Base-by-base conservation (phyloP, 139 green algal genomes). In the Parachlorella kessleri region DNA sequence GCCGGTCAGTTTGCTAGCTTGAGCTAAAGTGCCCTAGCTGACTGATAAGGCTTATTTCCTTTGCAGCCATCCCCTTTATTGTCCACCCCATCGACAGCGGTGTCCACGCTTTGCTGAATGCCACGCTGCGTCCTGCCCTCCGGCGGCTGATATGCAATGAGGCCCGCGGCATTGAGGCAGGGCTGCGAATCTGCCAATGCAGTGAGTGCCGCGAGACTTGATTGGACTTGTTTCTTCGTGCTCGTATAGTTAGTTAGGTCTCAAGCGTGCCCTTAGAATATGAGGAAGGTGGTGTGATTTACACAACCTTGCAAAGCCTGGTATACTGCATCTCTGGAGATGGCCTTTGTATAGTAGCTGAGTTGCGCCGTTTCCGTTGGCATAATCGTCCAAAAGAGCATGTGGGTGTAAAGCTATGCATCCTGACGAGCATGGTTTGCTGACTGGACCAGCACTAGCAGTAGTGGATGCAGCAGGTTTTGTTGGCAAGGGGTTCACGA, bases 71-170 rank as follows among this genome's bases (percentile, higher is more conserved):
- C 77, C 90, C 90, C 28, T 90, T 93, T 80, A 94, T 94, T 48
- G 90, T 94, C 30, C 90, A 94, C 69, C 90, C 90, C 32, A 94
- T 94, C 36, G 90, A 94, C 83, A 78, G 83, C 35, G 78, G 55
- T 28, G 88, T 94, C 30, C 90, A 94, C 76, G 85, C 80, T 33
- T 55, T 93, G 42, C 82, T 94, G 70, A 92, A 94, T 65, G 63
- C 82, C 32, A 90, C 79, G 54, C 80, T 94, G 70, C 80, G 90
- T 9, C 89, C 89, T 35, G 70, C 79, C 30, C 66, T 93, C 67
- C 78, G 81, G 54, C 88, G 88, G 8, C 84, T 83, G 59, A 77
- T 94, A 35, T 94, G 90, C 78, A 55, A 72, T 0, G 24, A 73
- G 32, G 54, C 59, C 4, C 55, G 72, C 14, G 83, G 83, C 35